Evolutionary conservation across 2,329 filamentous ascomycete genomes (phyloP).

Genomic region (Pseudocercospora musae): DNA sequence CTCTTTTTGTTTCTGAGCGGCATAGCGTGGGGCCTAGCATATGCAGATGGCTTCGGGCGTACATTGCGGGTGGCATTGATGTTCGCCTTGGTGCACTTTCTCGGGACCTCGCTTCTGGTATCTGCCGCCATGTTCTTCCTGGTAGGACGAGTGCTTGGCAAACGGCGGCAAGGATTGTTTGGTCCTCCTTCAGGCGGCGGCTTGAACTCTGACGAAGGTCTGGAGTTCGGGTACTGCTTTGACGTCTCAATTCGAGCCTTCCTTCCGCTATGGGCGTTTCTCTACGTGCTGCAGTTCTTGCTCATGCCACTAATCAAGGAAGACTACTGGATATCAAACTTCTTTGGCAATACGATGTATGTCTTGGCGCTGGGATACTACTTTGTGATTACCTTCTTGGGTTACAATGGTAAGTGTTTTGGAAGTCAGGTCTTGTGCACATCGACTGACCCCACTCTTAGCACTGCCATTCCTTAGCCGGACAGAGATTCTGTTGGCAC

Average conservation of each 20-base stretch:
- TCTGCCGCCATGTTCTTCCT: conserved; percentile 63
- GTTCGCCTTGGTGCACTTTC: conserved; percentile 58
- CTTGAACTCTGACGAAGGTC: conserved; percentile 44
- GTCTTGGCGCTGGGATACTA: conserved; percentile 65
- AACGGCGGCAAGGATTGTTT: conserved; percentile 57
- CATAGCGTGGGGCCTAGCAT: conserved; percentile 58
- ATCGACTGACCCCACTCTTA: conserved; percentile 25
- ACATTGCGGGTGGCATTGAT: conserved; percentile 46
- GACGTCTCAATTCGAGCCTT: conserved; percentile 66
- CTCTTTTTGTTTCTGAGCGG: conserved; percentile 58
- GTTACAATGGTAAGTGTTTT: conserved; percentile 55
- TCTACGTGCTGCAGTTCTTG: conserved; percentile 65
- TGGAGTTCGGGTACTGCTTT: conserved; percentile 71
- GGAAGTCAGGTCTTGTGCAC: not conserved
- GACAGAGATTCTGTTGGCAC: conserved; percentile 62
- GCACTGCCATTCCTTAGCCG: conserved; percentile 65
- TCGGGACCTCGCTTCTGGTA: conserved; percentile 54
- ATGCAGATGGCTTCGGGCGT: conserved; percentile 44
- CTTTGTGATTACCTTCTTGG: conserved; percentile 65
- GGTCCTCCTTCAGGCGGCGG: conserved; percentile 44
- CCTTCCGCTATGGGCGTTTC: conserved; percentile 64
- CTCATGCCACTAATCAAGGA: conserved; percentile 60
- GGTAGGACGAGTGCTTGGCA: conserved; percentile 59
- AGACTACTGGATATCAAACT: conserved; percentile 55
- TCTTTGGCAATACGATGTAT: conserved; percentile 65